A percentile compares a stretch with the other conserved stretches of the same genome.
phyloP scores from a whole-genome alignment of 2,329 filamentous ascomycete species.

The Teratosphaeriaceae sp. region DNA sequence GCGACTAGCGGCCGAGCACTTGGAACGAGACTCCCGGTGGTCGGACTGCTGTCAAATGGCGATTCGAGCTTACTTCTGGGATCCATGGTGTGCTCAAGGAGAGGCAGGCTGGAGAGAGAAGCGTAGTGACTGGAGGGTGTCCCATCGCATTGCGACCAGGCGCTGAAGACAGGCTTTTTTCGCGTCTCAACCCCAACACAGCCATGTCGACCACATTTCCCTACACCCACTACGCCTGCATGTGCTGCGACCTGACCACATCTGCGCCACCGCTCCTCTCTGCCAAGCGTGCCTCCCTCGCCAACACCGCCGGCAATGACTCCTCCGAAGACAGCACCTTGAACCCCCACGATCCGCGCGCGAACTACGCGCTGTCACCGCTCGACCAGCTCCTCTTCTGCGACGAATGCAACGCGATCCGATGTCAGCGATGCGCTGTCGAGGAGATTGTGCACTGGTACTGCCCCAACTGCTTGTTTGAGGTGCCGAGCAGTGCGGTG shows the following conservation, averaged over 20 bases:
- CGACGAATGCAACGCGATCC: constrained; percentile 94
- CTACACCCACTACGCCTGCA: constrained; percentile 59
- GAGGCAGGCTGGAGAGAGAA: too few relatives aligned
- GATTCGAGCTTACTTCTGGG: too few relatives aligned
- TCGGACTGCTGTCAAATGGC: too few relatives aligned
- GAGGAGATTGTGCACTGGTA: constrained; percentile 96
- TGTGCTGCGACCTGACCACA: constrained; percentile 49
- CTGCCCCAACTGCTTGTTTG: constrained; percentile 91
- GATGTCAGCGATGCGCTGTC: constrained; percentile 82
- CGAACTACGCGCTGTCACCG: constrained; percentile 88
- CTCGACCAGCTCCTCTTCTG: constrained; percentile 93
- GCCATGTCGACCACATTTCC: constrained; percentile 52
- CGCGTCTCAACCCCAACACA: not conserved
- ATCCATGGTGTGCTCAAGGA: too few relatives aligned
- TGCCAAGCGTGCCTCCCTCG: constrained; percentile 15
- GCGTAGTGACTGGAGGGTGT: too few relatives aligned
- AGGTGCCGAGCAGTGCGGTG: constrained; percentile 87
- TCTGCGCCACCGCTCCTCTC: constrained; percentile 28
- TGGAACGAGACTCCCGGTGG: not conserved
- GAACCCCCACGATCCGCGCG: constrained; percentile 74
- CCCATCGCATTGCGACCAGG: too few relatives aligned
- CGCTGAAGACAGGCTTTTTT: too few relatives aligned
- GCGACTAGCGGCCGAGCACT: not conserved
- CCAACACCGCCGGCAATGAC: constrained; percentile 10
- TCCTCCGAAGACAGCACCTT: constrained; percentile 65